Base-by-base conservation (phyloP, 345 rosid species). In the Linum lewisii region DNA sequence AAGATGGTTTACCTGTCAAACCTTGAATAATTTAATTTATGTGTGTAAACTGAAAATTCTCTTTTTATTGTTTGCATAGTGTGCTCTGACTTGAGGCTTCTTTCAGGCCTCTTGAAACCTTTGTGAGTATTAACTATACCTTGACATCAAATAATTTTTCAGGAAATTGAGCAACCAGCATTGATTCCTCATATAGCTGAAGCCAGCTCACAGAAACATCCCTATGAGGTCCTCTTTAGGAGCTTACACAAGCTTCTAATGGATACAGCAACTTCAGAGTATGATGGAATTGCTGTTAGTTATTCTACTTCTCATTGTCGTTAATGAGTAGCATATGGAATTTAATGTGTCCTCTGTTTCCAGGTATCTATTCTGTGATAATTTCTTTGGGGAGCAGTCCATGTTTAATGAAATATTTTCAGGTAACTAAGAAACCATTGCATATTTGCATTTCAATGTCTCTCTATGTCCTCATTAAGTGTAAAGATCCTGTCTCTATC, bases 191-290 rank as follows among this genome's bases (percentile, higher is more conserved):
- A 93, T 78, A 93, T 93, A 75, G 96, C 97, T 54, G 97, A 93
- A 83, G 99, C 99, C 54, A 89, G 86, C 81, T 76, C 90, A 60
- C 74, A 74, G 71, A 93, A 89, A 75, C 89, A 93, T 79, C 97
- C 97, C 18, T 85, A 93, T 56, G 99, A 93, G 80, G 96, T 89
- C 70, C 94, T 93, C 70, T 93, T 93, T 76, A 77, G 97, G 80
- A 89, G 97, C 67, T 74, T 84, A 72, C 99, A 93, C 76, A 93
- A 87, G 77, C 82, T 93, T 69, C 95, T 93, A 57, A 82, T 93
- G 90, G 99, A 93, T 73, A 93, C 99, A 63, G 99, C 99, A 60
- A 93, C 99, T 73, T 93, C 99, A 24, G 99, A 93, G 99, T 93
- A 82, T 73, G 74, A 64, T 71, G 52, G 37, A 60, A 62, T 63